phyloP scores from a whole-genome alignment of 2,329 filamentous ascomycete species.

The Raffaelea ambrosiae region DNA sequence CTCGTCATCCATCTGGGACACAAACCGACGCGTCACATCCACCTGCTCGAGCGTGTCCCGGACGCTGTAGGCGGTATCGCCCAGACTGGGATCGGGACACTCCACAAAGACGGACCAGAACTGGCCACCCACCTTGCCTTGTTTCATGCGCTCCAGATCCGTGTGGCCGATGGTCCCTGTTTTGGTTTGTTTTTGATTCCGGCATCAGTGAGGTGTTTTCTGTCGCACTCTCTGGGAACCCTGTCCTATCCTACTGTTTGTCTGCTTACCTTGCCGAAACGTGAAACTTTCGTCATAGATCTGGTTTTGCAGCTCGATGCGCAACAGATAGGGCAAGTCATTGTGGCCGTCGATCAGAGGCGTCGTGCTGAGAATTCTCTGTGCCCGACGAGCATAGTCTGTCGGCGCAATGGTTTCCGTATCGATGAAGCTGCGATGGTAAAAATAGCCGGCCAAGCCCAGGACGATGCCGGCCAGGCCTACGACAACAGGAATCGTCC shows the following conservation, averaged over 20 bases:
- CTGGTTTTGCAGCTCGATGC: slow-evolving; percentile 20
- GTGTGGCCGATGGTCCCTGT: slow-evolving; percentile 12
- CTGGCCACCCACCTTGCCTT: slow-evolving; percentile 21
- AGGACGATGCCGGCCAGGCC: too few species aligned
- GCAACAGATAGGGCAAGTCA: slow-evolving; percentile 21
- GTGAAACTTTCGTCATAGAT: slow-evolving; percentile 12
- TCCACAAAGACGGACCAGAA: slow-evolving; percentile 16
- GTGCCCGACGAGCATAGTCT: neutral
- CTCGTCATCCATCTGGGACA: slow-evolving; percentile 10
- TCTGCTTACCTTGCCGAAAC: too few species aligned
- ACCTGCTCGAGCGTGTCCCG: neutral
- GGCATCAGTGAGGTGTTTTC: too few species aligned
- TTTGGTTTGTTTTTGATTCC: too few species aligned
- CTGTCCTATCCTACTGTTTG: too few species aligned
- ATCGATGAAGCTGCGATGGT: too few species aligned
- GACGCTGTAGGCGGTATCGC: too few species aligned
- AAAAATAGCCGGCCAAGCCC: too few species aligned
- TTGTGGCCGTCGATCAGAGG: slow-evolving; percentile 23
- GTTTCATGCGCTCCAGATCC: slow-evolving; percentile 18
- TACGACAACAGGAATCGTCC: too few species aligned
- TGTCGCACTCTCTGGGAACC: too few species aligned
- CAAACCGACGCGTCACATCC: neutral
- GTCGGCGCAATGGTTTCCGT: too few species aligned
- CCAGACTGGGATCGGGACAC: slow-evolving; percentile 13
- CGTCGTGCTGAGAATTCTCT: slow-evolving; percentile 1